Conservation (phyloP, 2,329 filamentous ascomycete genomes). For the Xylariaceae sp. region DNA sequence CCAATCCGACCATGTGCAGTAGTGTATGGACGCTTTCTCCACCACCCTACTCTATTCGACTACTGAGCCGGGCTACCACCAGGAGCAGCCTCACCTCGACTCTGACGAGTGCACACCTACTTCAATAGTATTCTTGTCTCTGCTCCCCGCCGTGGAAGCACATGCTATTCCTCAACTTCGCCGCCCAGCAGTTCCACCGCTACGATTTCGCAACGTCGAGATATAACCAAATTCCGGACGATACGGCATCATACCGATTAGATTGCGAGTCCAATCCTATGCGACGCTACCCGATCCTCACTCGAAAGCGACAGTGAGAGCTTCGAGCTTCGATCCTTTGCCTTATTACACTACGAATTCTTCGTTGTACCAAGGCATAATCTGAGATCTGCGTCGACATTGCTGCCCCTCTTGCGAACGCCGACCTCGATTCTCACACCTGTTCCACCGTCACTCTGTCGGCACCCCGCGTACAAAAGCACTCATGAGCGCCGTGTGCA, state of each 20-base stretch:
- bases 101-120: neutral
- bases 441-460: conserved; percentile 6
- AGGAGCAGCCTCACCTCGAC: neutral
- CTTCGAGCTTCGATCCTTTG: too few relatives aligned
- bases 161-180: neutral
- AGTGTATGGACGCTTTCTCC: conserved; percentile 16
- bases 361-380: neutral
- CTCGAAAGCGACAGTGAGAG: neutral
- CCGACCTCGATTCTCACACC: conserved; percentile 5
- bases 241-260: too few relatives aligned
- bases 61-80: conserved; percentile 4
- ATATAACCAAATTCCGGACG: conserved; percentile 1
- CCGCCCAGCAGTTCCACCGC: neutral
- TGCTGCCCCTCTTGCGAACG: conserved; percentile 1
- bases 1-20: conserved; percentile 13
- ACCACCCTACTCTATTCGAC: conserved; percentile 14
- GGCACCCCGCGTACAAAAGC: conserved; percentile 23
- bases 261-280: neutral
- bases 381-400: neutral
- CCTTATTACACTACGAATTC: too few relatives aligned
- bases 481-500: conserved; percentile 48
- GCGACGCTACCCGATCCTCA: neutral
- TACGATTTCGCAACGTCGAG: conserved; percentile 2
- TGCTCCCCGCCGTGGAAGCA: neutral
- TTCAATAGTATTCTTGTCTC: neutral